Evolutionary conservation across 148 eudicot genomes (phyloP), one percentile per base, ranked within the genome.

Genomic region (Rhododendron molle): DNA sequence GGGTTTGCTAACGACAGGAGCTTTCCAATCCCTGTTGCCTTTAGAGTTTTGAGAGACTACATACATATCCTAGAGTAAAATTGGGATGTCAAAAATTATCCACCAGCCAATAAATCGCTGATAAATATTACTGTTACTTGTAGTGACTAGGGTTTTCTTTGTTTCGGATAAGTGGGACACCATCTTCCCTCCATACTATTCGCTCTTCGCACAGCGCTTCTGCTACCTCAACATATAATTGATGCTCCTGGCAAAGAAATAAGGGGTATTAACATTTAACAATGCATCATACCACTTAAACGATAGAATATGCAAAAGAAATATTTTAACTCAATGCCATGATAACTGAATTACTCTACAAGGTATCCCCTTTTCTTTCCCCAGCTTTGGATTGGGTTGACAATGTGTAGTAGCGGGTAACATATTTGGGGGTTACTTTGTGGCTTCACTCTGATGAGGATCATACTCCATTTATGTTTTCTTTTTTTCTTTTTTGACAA

Each of bases 171-270:
- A 95, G 88, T 32, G 98, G 99, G 47, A 96, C 97, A 26, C 97
- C 98, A 86, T 95, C 99, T 85, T 93, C 93, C 87, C 99, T 93
- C 97, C 96, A 96, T 28, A 90, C 86, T 77, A 96, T 85, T 44
- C 95, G 91, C 47, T 91, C 98, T 86, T 93, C 96, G 52, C 99
- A 95, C 83, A 96, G 82, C 79, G 98, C 98, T 44, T 91, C 88
- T 60, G 90, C 96, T 79, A 93, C 96, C 74, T 96, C 96, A 60
- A 93, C 96, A 83, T 96, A 96, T 74, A 96, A 81, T 52, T 87
- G 84, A 82, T 95, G 99, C 86, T 96, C 98, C 99, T 95, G 88
- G 67, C 38, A 88, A 67, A 76, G 1, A 82, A 76, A 40, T 34
- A 21, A 11, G 4, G 72, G 71, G 72, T 34, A 18, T 81, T n/a